Evolutionary conservation across 2,329 filamentous ascomycete genomes (phyloP).

Genomic region (Claviceps cyperi): DNA sequence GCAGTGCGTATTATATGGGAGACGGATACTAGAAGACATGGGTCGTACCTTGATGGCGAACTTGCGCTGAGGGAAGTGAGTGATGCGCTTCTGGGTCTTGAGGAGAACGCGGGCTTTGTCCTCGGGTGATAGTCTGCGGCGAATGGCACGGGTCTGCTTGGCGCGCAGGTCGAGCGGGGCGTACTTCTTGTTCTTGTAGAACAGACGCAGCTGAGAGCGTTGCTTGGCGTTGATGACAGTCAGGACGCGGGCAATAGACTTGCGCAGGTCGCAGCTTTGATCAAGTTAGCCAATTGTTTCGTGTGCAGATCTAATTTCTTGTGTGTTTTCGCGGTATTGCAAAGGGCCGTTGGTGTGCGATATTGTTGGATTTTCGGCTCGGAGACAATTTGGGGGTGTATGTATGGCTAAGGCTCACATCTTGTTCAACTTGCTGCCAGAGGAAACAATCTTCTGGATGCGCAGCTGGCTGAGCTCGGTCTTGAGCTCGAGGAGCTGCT

Average conservation of each 20-base stretch:
- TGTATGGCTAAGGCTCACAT: conserved; percentile 50
- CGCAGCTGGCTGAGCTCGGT: conserved; percentile 89
- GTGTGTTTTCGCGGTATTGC: no score
- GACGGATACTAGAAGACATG: background rate
- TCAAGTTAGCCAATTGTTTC: background rate
- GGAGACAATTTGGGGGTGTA: background rate
- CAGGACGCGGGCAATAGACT: conserved; percentile 96
- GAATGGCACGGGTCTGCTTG: conserved; percentile 97
- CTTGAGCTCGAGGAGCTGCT: conserved; percentile 92
- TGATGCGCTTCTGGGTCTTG: conserved; percentile 92
- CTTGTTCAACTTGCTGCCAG: conserved; percentile 89
- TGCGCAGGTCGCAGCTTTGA: conserved; percentile 93
- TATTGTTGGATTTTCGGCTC: no score
- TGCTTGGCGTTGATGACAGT: conserved; percentile 99
- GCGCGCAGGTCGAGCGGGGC: conserved; percentile 92
- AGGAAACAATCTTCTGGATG: conserved; percentile 96
- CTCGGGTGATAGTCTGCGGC: conserved; percentile 84
- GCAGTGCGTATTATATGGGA: background rate
- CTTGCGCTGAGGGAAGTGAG: conserved; percentile 97
- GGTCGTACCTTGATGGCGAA: conserved; percentile 85
- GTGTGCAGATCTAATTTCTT: background rate
- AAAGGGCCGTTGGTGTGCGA: no score
- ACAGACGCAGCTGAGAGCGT: conserved; percentile 90
- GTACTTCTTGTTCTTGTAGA: conserved; percentile 99
- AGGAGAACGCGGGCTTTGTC: conserved; percentile 73